Conservation (phyloP, 2,329 filamentous ascomycete genomes). For the Exophiala sideris region DNA sequence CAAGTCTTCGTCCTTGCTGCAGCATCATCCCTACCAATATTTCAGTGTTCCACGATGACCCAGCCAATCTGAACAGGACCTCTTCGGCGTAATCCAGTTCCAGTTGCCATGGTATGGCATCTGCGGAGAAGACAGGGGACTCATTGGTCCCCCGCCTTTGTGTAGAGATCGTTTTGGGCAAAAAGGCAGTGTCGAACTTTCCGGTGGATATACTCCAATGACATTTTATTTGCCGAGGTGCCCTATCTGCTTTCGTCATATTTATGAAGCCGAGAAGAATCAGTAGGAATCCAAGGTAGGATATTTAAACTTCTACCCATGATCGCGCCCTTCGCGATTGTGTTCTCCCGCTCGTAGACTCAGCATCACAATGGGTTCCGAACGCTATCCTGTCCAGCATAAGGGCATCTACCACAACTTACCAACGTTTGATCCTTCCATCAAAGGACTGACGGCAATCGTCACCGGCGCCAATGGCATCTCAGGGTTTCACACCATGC, state of each 20-base stretch:
- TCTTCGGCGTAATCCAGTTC: no score
- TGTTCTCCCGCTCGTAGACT: neutral
- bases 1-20: no score
- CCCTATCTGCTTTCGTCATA: neutral
- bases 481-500: slow-evolving; percentile 51
- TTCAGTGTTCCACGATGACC: no score
- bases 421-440: slow-evolving; percentile 43
- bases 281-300: neutral
- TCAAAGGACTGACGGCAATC: slow-evolving; percentile 49
- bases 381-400: slow-evolving; percentile 25
- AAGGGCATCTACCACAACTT: slow-evolving; percentile 51
- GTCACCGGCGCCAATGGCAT: slow-evolving; percentile 56
- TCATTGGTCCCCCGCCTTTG: no score
- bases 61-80: no score
- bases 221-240: slow-evolving; percentile 1
- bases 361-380: slow-evolving; percentile 25
- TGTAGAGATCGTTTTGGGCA: no score
- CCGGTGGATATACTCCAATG: no score
- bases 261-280: no score
- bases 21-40: no score
- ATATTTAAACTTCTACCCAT: neutral
- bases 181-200: no score
- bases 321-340: neutral
- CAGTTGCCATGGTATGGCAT: no score
- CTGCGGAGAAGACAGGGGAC: no score